These are phyloP conservation scores for Decorospora gaudefroyi DNA, from an alignment of 2,329 filamentous ascomycete species.

Conservation along the genomic window DNA sequence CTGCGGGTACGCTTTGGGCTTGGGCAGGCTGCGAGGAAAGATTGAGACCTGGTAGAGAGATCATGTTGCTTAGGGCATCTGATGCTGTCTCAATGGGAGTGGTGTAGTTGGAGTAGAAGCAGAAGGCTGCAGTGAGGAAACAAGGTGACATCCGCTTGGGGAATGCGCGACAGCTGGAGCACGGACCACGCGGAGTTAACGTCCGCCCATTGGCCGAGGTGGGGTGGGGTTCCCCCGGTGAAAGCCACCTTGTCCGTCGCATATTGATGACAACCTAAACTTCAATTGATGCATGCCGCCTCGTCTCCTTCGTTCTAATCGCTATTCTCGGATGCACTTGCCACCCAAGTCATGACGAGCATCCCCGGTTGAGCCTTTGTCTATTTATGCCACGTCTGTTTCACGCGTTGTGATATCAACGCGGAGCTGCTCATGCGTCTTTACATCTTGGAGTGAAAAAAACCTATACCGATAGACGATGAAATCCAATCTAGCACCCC, in stretches of 20 bases:
- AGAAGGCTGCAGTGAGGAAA: background rate
- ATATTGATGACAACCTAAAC: slow-evolving; percentile 5
- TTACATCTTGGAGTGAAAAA: too few relatives aligned
- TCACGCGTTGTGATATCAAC: background rate
- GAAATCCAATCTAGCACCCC: slow-evolving; percentile 16
- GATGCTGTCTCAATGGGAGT: background rate
- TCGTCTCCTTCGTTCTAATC: background rate
- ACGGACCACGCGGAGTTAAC: slow-evolving; percentile 19
- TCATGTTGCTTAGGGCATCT: too few relatives aligned
- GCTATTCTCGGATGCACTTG: background rate
- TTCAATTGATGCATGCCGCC: slow-evolving; percentile 2
- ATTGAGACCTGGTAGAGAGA: slow-evolving; percentile 54
- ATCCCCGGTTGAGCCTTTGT: background rate
- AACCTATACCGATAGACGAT: slow-evolving; percentile 15
- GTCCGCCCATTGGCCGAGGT: slow-evolving; percentile 20
- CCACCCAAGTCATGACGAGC: background rate
- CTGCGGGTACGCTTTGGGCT: slow-evolving; percentile 26
- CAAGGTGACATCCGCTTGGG: background rate
- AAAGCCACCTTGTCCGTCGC: slow-evolving; percentile 23
- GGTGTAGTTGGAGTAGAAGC: background rate
- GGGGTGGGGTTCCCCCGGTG: slow-evolving; percentile 14
- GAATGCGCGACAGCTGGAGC: slow-evolving; percentile 10
- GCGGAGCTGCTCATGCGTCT: too few relatives aligned
- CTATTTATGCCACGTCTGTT: background rate
- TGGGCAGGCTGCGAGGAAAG: slow-evolving; percentile 43